Conservation (phyloP, 140 eudicot genomes). For the Stevia rebaudiana region DNA sequence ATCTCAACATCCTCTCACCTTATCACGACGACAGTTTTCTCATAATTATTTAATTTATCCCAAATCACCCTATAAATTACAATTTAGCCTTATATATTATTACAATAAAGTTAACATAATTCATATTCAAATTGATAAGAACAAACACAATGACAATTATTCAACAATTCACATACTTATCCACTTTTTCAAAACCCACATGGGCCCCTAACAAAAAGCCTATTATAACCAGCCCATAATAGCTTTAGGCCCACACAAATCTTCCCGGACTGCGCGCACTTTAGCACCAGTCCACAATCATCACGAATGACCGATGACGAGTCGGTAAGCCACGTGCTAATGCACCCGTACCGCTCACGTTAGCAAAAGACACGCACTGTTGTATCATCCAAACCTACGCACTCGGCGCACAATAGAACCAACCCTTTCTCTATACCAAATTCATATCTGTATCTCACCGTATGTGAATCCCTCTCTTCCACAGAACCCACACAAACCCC, state of each 20-base stretch:
- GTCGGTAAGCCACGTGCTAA: slow-evolving; percentile 44
- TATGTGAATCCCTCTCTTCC: slow-evolving; percentile 34
- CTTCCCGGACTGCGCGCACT: slow-evolving; percentile 4
- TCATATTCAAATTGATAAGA: too few species aligned
- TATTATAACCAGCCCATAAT: not conserved
- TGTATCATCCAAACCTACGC: slow-evolving; percentile 15
- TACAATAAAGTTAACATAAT: too few species aligned
- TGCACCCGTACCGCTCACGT: slow-evolving; percentile 37
- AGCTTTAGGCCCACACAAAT: not conserved
- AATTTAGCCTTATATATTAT: too few species aligned
- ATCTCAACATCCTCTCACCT: too few species aligned
- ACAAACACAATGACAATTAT: not conserved
- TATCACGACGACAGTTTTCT: too few species aligned
- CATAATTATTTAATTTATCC: too few species aligned
- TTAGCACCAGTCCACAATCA: slow-evolving; percentile 4
- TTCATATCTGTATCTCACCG: slow-evolving; percentile 38
- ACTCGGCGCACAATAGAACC: slow-evolving; percentile 32
- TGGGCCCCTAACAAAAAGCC: slow-evolving; percentile 7
- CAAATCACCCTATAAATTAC: too few species aligned
- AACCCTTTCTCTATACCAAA: slow-evolving; percentile 24
- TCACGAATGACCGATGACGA: slow-evolving; percentile 24
- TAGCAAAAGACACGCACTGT: slow-evolving; percentile 11
- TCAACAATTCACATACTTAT: not conserved
- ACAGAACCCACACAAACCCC: slow-evolving; percentile 30
- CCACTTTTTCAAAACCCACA: not conserved